Evolutionary conservation across 2,329 filamentous ascomycete species (phyloP).

Genomic region (Microcyclospora pomicola): DNA sequence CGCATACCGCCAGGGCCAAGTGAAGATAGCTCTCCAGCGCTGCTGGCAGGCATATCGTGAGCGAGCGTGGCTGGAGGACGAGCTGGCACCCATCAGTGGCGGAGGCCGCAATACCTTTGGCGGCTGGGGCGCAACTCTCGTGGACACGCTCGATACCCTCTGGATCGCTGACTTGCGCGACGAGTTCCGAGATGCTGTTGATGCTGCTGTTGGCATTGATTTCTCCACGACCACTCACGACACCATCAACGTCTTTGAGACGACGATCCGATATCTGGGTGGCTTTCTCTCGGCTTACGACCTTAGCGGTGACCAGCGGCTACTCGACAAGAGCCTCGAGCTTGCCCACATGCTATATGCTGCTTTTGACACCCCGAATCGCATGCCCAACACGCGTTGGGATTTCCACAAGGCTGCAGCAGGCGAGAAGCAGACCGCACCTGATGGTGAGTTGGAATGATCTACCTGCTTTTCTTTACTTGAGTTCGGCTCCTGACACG

Average conservation of each 20-base stretch:
- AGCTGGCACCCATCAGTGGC: conserved; percentile 54
- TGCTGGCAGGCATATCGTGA: conserved; percentile 72
- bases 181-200: conserved; percentile 29
- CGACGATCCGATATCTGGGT: conserved; percentile 31
- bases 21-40: conserved; percentile 61
- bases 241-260: conserved; percentile 36
- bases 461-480: too few relatives aligned
- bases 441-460: conserved; percentile 8
- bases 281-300: conserved; percentile 25
- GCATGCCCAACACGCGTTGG: conserved; percentile 35
- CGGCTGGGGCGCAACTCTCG: conserved; percentile 78
- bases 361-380: conserved; percentile 34
- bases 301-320: conserved; percentile 21
- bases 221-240: conserved; percentile 27
- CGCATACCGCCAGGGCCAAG: conserved; percentile 40
- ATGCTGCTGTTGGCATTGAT: conserved; percentile 30
- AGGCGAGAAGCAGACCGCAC: conserved; percentile 28
- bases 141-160: conserved; percentile 62
- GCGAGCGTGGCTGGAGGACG: conserved; percentile 74
- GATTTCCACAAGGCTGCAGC: conserved; percentile 26
- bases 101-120: conserved; percentile 67
- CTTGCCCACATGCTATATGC: conserved; percentile 32
- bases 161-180: conserved; percentile 44
- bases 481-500: too few relatives aligned
- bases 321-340: conserved; percentile 24